phyloP scores from a whole-genome alignment of 148 eudicot genomes.

The Agrostemma githago region DNA sequence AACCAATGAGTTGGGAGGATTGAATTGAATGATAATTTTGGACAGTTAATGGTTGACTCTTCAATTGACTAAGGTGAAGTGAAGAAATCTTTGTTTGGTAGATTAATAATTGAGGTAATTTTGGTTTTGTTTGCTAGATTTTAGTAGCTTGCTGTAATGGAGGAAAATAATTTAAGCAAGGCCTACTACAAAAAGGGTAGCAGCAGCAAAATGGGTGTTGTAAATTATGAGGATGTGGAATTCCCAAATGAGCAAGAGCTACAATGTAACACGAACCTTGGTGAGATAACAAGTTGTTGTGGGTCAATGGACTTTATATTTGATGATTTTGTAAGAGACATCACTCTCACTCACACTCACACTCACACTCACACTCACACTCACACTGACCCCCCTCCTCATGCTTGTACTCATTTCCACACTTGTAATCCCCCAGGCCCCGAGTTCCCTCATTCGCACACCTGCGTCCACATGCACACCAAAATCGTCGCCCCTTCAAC shows the following conservation, averaged over 20 bases:
- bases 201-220: conserved; percentile 17
- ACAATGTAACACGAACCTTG: conserved; percentile 47
- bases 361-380: too few relatives aligned
- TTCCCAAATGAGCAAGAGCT: conserved; percentile 57
- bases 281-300: conserved; percentile 56
- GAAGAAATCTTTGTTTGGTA: too few relatives aligned
- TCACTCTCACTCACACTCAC: too few relatives aligned
- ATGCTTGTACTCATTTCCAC: conserved; percentile 86
- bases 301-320: conserved; percentile 75
- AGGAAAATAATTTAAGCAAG: background rate
- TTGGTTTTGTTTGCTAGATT: background rate
- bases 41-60: too few relatives aligned
- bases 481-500: conserved; percentile 48
- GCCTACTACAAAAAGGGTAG: background rate
- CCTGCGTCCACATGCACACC: conserved; percentile 87
- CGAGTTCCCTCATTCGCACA: conserved; percentile 78
- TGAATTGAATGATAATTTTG: background rate
- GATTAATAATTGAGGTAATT: too few relatives aligned
- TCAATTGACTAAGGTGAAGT: too few relatives aligned
- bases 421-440: conserved; percentile 92
- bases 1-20: background rate
- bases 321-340: conserved; percentile 59
- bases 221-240: conserved; percentile 78
- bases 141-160: conserved; percentile 12
- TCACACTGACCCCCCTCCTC: conserved; percentile 19